Percentiles rank a stretch among this genome's conserved stretches.
Conservation (phyloP, 1,139 yeast genomes). For the Suhomyces bolitotheri region DNA sequence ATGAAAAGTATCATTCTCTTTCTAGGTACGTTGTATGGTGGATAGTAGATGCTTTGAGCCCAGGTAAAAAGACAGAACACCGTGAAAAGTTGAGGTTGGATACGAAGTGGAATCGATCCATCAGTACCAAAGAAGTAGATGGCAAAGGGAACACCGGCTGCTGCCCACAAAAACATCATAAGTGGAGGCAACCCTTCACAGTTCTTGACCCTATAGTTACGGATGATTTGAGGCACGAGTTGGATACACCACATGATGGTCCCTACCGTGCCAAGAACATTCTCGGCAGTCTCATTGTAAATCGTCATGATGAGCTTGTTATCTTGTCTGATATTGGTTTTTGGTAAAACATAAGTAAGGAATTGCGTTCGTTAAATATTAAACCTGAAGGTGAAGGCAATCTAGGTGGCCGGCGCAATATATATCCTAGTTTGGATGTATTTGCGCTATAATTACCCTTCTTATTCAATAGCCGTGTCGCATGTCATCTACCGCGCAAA, state of each 20-base stretch:
- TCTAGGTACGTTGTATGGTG: conserved; percentile 54
- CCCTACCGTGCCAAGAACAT: conserved; percentile 84
- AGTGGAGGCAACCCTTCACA: conserved; percentile 82
- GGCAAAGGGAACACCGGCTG: conserved; percentile 80
- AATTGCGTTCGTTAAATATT: conserved; percentile 1
- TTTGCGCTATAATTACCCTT: conserved; percentile 1
- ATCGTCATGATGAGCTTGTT: conserved; percentile 4
- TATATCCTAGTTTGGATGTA: too few relatives aligned
- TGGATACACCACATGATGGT: conserved; percentile 92
- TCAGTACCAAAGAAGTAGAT: conserved; percentile 74
- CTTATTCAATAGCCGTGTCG: neutral
- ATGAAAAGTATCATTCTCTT: conserved; percentile 40
- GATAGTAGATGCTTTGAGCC: conserved; percentile 77
- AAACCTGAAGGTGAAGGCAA: neutral
- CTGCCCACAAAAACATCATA: conserved; percentile 85
- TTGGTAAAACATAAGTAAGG: too few relatives aligned
- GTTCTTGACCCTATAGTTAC: conserved; percentile 71
- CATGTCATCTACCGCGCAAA: neutral
- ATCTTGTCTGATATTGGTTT: too few relatives aligned
- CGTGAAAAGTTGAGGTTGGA: conserved; percentile 86
- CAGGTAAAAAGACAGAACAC: conserved; percentile 68
- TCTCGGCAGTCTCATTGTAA: conserved; percentile 50
- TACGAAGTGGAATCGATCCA: conserved; percentile 71
- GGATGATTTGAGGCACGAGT: conserved; percentile 76
- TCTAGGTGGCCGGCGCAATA: too few relatives aligned